Percentiles rank a stretch among this genome's conserved stretches.
Conservation (phyloP, 371 early-diverging fungal species). For the Saksenaea vasiformis region DNA sequence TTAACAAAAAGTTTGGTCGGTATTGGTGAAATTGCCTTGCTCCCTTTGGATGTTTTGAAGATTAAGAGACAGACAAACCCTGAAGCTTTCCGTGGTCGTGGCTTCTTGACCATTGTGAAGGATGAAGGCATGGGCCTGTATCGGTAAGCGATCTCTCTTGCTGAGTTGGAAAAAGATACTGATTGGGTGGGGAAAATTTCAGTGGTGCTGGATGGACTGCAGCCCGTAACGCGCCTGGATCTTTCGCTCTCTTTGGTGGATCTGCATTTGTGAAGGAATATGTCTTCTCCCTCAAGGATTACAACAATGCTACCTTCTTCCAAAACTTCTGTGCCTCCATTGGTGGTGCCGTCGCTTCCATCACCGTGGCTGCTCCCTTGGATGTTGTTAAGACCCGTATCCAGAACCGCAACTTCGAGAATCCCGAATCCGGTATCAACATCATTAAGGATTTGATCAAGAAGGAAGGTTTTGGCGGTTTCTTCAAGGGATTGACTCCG, state of each 20-base stretch:
- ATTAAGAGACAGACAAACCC: slow-evolving; percentile 97
- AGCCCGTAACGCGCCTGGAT: slow-evolving; percentile 96
- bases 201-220: slow-evolving; percentile 98
- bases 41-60: slow-evolving; percentile 96
- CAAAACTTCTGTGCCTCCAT: slow-evolving; percentile 97
- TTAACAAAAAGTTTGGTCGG: slow-evolving; percentile 82
- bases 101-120: slow-evolving; percentile 75
- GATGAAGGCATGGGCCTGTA: slow-evolving; percentile 95
- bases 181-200: not conserved
- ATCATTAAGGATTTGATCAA: slow-evolving; percentile 88
- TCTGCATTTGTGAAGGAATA: slow-evolving; percentile 95
- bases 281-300: slow-evolving; percentile 84
- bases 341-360: slow-evolving; percentile 94
- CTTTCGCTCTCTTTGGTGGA: slow-evolving; percentile 96
- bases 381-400: slow-evolving; percentile 99
- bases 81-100: slow-evolving; percentile 84
- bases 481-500: slow-evolving; percentile 98
- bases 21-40: slow-evolving; percentile 94
- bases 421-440: slow-evolving; percentile 83
- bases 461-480: slow-evolving; percentile 90
- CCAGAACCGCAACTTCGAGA: slow-evolving; percentile 89
- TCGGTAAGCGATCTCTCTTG: slow-evolving; percentile 53
- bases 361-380: slow-evolving; percentile 94
- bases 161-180: not conserved
- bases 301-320: slow-evolving; percentile 93